Percentiles rank a stretch among this genome's conserved stretches.
Evolutionary conservation across 2,329 filamentous ascomycete species (phyloP).

Genomic region (Coccinonectria pachysandricola): DNA sequence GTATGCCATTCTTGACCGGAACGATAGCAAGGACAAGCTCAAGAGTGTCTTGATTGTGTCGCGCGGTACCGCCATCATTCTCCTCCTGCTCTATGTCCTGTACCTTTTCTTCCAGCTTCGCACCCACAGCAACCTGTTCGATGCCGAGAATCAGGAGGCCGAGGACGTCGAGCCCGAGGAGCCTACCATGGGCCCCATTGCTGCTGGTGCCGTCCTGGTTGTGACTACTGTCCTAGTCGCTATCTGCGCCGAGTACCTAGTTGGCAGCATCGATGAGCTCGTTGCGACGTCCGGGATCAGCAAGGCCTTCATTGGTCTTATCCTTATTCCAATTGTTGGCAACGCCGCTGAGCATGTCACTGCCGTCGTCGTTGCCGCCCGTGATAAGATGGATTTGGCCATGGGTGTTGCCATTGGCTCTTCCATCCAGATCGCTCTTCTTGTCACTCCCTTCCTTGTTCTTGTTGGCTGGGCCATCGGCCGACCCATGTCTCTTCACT

Average conservation of each 20-base stretch:
- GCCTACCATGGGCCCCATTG: slow-evolving; percentile 49
- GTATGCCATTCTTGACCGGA: slow-evolving; percentile 51
- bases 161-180: slow-evolving; percentile 34
- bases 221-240: slow-evolving; percentile 60
- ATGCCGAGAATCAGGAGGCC: slow-evolving; percentile 38
- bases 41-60: slow-evolving; percentile 60
- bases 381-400: slow-evolving; percentile 65
- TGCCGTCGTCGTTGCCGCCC: slow-evolving; percentile 66
- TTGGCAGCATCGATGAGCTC: slow-evolving; percentile 64
- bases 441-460: slow-evolving; percentile 71
- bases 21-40: slow-evolving; percentile 31
- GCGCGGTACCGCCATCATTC: slow-evolving; percentile 64
- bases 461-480: slow-evolving; percentile 70
- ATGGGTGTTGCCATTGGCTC: slow-evolving; percentile 76
- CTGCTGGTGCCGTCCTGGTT: slow-evolving; percentile 57
- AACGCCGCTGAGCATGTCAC: slow-evolving; percentile 77
- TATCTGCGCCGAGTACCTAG: slow-evolving; percentile 66
- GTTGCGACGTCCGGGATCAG: slow-evolving; percentile 61
- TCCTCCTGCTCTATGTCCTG: slow-evolving; percentile 63
- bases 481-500: slow-evolving; percentile 66
- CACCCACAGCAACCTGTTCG: slow-evolving; percentile 65
- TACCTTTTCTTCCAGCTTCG: slow-evolving; percentile 71
- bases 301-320: slow-evolving; percentile 72
- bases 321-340: slow-evolving; percentile 69
- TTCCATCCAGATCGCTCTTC: slow-evolving; percentile 72